Evolutionary conservation across 495 filamentous ascomycete species (phyloP), one percentile per base, ranked within the genome.

Genomic region (Xylaria cubensis): DNA sequence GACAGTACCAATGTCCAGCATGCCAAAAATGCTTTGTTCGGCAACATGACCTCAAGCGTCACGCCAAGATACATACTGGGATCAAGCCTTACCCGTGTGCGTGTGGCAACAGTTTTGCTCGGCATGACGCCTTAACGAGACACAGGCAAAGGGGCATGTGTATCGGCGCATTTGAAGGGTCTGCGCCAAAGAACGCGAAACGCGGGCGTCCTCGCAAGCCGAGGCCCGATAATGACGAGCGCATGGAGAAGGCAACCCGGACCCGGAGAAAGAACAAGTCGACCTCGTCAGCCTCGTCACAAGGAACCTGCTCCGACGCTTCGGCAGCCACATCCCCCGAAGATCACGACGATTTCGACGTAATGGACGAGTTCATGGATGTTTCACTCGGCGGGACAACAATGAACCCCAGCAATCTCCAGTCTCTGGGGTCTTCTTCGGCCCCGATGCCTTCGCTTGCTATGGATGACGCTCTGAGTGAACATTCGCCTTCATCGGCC

Each of bases 111-210:
- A 92, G 90, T 64, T 98, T 98, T 78, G 94, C 94, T 17, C 88
- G 96, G 68, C 94, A 97, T 76, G 96, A 99, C 83, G 96, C 96
- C 65, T 85, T 99, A 42, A 98, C 96, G 53, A 88, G 96, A 53
- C 96, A 99, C 80, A 89, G 94, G 32, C 96, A 98, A 80, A 89
- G 96, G 10, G 95, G 94, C 41, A 96, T 96, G 91, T 99, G 96
- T 81, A 89, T 94, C 55, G 97, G 97, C 50, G 94, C 92, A 3
- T 95, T 97, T 75, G 93, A 94, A 73, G 93, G 93, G 17, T 87
- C 94, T 63, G 88, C 93, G 24, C 91, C 92, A 75, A 86, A 86
- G 71, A 82, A 81, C 21, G 84, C 84, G 24, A 86, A 86, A 76
- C 82, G 85, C 17, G 85, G 85, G 3, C 81, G 85, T 32, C 85